These are phyloP conservation scores for Perkinsus olseni DNA, from an alignment of 169 alveolate genomes.

Conservation along the genomic window DNA sequence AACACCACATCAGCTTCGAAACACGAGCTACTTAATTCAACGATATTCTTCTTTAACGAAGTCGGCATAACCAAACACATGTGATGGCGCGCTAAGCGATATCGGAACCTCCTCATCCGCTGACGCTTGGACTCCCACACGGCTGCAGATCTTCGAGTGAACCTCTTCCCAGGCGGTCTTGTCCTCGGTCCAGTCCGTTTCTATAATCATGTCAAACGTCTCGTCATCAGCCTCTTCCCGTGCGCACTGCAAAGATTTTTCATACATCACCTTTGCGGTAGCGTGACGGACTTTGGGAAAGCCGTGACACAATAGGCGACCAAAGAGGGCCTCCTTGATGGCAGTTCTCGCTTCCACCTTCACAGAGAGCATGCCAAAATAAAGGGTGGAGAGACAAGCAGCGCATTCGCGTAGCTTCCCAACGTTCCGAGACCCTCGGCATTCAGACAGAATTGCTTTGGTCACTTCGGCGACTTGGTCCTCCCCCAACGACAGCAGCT, in stretches of 20 bases:
- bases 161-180: background rate
- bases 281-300: background rate
- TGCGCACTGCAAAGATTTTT: background rate
- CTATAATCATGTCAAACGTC: background rate
- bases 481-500: background rate
- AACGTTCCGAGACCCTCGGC: background rate
- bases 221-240: background rate
- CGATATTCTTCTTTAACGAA: background rate
- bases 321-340: background rate
- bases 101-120: background rate
- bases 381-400: background rate
- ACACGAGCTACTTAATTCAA: background rate
- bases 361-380: background rate
- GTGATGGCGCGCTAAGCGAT: background rate
- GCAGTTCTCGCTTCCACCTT: background rate
- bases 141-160: background rate
- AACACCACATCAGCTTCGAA: background rate
- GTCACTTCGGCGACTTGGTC: background rate
- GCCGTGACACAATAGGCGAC: background rate
- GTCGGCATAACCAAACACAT: background rate
- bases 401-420: background rate
- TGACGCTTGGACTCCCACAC: background rate
- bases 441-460: background rate
- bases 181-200: background rate
- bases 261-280: background rate